phyloP scores from a whole-genome alignment of 2,329 filamentous ascomycete species.

The Clarireedia homoeocarpa region DNA sequence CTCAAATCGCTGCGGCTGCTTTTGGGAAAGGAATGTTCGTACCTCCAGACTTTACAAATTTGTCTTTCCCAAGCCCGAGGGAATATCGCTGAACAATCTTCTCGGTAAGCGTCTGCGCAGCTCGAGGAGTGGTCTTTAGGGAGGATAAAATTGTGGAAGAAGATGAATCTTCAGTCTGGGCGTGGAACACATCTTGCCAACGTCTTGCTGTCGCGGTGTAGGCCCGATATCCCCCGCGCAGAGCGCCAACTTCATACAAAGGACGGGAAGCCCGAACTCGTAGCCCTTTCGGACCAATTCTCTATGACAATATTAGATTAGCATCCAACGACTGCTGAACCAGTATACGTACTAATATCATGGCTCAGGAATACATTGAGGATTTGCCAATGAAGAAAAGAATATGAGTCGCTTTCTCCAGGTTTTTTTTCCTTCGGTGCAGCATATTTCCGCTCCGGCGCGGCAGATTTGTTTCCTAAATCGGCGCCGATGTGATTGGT shows the following conservation, averaged over 20 bases:
- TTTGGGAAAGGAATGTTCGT: background rate
- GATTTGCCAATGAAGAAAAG: background rate
- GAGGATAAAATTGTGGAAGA: conserved; percentile 47
- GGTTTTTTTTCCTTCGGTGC: background rate
- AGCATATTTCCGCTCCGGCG: background rate
- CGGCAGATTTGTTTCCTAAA: background rate
- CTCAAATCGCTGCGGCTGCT: background rate
- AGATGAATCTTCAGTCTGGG: conserved; percentile 49
- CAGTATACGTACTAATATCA: conserved; percentile 4
- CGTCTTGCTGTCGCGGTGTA: conserved; percentile 26
- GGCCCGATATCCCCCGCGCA: conserved; percentile 19
- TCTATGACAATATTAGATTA: background rate
- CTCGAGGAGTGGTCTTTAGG: conserved; percentile 31
- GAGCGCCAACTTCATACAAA: conserved; percentile 19
- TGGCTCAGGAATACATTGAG: conserved; percentile 9
- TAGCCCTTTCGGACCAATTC: conserved; percentile 25
- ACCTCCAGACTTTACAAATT: conserved; percentile 61
- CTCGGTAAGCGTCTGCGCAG: conserved; percentile 75
- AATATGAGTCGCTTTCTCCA: background rate
- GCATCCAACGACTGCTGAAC: background rate
- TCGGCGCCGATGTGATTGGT: conserved; percentile 6
- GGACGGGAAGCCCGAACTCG: conserved; percentile 23
- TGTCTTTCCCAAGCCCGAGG: conserved; percentile 65
- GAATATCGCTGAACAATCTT: conserved; percentile 85
- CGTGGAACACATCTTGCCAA: conserved; percentile 51